Conservation (phyloP, 179 eudicot genomes). For the Beta lomatogona region DNA sequence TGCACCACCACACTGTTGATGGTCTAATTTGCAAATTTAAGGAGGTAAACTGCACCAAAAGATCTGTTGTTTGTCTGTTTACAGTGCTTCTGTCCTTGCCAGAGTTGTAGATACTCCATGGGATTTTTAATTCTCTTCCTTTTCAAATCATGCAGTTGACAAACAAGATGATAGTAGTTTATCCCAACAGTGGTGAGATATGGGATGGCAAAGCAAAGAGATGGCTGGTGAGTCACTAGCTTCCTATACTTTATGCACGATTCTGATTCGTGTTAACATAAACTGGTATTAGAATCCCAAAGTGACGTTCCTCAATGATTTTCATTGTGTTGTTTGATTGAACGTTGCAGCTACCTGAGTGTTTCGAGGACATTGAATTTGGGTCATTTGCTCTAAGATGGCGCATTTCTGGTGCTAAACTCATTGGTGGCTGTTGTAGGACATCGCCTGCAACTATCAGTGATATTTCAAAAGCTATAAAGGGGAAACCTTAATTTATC, state of each 20-base stretch:
- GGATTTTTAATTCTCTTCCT: neutral
- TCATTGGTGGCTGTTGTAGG: constrained; percentile 87
- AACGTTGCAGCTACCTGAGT: constrained; percentile 62
- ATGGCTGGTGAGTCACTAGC: constrained; percentile 73
- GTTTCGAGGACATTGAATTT: constrained; percentile 65
- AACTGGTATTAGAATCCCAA: neutral
- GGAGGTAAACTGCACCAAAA: constrained; percentile 45
- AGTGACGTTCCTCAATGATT: neutral
- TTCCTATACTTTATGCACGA: neutral
- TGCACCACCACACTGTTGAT: constrained; percentile 76
- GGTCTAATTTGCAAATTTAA: constrained; percentile 60
- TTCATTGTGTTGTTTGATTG: constrained; percentile 1
- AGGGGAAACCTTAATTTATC: constrained; percentile 31
- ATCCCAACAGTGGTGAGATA: constrained; percentile 84
- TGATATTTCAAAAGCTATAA: constrained; percentile 54
- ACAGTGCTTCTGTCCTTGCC: neutral
- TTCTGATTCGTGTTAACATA: neutral
- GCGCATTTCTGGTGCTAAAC: constrained; percentile 78
- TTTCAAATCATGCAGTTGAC: constrained; percentile 46
- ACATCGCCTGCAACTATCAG: constrained; percentile 70
- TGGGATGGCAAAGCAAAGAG: constrained; percentile 80
- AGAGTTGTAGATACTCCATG: neutral
- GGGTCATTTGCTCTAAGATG: constrained; percentile 54
- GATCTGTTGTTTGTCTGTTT: neutral
- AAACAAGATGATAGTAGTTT: constrained; percentile 63